Percentiles rank a stretch among this genome's conserved stretches.
phyloP scores from a whole-genome alignment of 352 stramenopile genomes.

The Aphanomyces euteiches region DNA sequence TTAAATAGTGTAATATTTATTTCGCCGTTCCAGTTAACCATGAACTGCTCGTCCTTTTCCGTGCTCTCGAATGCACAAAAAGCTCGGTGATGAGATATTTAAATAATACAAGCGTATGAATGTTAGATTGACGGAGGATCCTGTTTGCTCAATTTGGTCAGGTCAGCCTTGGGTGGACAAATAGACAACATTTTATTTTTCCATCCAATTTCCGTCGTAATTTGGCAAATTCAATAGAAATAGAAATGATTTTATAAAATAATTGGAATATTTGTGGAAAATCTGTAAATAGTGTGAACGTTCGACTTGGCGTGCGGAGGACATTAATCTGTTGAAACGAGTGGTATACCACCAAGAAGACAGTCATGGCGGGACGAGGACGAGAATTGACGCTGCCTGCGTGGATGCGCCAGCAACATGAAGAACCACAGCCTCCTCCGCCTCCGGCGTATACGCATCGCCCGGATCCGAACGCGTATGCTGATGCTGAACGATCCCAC shows the following conservation, averaged over 20 bases:
- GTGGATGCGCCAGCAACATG: conserved; percentile 85
- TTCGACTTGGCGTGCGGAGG: conserved; percentile 9
- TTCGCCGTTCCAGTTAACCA: no score
- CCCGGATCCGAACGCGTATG: conserved; percentile 3
- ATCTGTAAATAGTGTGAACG: conserved; percentile 9
- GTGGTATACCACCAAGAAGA: conserved; percentile 19
- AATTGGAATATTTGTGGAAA: background rate
- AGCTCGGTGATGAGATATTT: no score
- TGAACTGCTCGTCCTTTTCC: no score
- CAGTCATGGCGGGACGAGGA: conserved; percentile 46
- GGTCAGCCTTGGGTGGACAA: no score
- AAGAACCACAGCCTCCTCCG: conserved; percentile 29
- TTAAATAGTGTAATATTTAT: no score
- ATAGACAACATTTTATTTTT: no score
- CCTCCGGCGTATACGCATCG: conserved; percentile 11
- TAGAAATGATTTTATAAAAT: background rate
- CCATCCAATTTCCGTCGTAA: no score
- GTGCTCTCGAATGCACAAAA: no score
- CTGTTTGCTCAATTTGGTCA: no score
- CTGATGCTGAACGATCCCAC: conserved; percentile 3
- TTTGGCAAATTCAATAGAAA: no score
- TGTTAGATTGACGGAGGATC: no score
- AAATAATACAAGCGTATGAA: no score
- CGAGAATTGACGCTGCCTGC: conserved; percentile 80
- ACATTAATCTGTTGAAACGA: conserved; percentile 20